Conservation (phyloP, 1,139 yeast genomes). For the Lodderomyces parapsilosis region DNA sequence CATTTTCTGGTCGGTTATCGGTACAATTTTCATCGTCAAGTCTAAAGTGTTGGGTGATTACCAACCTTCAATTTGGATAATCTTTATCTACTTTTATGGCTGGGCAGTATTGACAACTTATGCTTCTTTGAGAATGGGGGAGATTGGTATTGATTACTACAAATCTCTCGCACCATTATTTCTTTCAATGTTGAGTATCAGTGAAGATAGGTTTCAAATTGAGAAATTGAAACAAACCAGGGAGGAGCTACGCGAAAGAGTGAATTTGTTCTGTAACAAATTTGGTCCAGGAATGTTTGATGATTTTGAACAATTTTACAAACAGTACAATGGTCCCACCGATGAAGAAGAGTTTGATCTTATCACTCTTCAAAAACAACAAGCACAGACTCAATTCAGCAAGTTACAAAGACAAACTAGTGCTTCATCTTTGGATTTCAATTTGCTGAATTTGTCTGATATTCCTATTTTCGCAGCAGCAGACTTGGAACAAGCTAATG, state of each 20-base stretch:
- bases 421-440: constrained; percentile 13
- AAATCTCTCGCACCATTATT: constrained; percentile 39
- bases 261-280: constrained; percentile 66
- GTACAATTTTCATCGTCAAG: constrained; percentile 30
- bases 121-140: constrained; percentile 43
- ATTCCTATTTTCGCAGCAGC: constrained; percentile 35
- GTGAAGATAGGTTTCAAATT: constrained; percentile 39
- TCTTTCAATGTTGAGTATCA: constrained; percentile 40
- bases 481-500: constrained; percentile 15
- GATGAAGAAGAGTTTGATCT: constrained; percentile 8
- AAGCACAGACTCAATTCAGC: background rate
- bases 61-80: constrained; percentile 11
- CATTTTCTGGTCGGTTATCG: constrained; percentile 40
- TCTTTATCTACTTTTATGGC: constrained; percentile 34
- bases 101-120: constrained; percentile 44
- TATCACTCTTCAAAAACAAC: background rate
- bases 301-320: constrained; percentile 46
- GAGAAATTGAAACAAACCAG: constrained; percentile 57
- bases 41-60: constrained; percentile 15
- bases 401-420: constrained; percentile 12
- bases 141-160: constrained; percentile 41
- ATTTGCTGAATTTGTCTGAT: constrained; percentile 25
- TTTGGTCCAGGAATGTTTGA: constrained; percentile 80
- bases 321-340: constrained; percentile 22
- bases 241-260: constrained; percentile 52